Base-by-base conservation (phyloP, 23 red algal genomes). In the Porphyridium purpureum region DNA sequence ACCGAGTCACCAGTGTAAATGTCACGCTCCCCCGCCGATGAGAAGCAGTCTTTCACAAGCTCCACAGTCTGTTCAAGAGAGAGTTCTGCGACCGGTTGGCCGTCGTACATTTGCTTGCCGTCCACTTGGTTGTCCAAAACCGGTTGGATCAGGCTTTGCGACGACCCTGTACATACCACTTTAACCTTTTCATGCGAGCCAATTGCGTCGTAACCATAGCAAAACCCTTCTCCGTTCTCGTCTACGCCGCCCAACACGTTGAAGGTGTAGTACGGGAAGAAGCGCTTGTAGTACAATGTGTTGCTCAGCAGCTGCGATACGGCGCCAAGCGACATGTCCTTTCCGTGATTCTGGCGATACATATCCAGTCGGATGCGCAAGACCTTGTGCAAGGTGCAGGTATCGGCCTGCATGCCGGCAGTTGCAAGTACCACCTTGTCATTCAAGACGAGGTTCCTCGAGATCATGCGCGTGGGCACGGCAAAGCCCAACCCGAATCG, bases 161-260 rank as follows among this genome's bases (percentile, higher is more conserved):
- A 72, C 3, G 80, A 69, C 21, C 79, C 90, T 33, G 65, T 86
- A 57, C 90, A 98, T 9, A 98, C 90, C 29, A 78, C 81, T 41
- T 76, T 61, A 1, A 86, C 74, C 62, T 98, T 80, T 52, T 98
- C 79, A 35, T 77, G 72, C 7, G 90, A 86, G 30, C 90, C 90
- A 60, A 86, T 86, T 2, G 90, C 90, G 31, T 98, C 90, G 66
- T 86, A 98, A 20, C 80, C 79, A 47, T 82, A 98, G 4, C 49
- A 59, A 52, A 66, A 98, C 2, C 79, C 90, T 49, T 95, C 42
- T 15, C 88, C 84, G 28, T 86, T 59, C 21, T 71, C 54, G 33
- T 98, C 74, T 26, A 98, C 68, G 30, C 90, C 90, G 31, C 79
- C 90, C 59, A 98, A 63, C 0, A 98, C 81, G 60, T 98, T 98